phyloP scores from a whole-genome alignment of 2,329 filamentous ascomycete genomes.

The Didymella lethalis region DNA sequence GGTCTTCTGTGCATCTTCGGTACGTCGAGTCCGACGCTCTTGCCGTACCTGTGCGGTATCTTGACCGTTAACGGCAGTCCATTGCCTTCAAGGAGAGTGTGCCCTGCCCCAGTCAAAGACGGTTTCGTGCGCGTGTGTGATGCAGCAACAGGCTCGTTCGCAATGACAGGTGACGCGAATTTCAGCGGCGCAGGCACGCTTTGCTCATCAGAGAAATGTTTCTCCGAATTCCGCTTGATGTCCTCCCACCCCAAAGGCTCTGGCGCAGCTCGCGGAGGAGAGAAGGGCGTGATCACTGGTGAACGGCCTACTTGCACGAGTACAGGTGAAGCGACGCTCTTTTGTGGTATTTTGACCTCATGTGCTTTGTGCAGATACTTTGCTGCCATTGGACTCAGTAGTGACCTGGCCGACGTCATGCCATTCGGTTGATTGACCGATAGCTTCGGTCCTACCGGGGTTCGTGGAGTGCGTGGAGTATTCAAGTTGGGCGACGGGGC shows the following conservation, averaged over 20 bases:
- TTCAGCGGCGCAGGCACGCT: conserved; percentile 21
- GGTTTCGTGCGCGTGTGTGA: conserved; percentile 27
- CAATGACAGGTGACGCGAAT: conserved; percentile 15
- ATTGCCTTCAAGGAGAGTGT: conserved; percentile 25
- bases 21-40: conserved; percentile 30
- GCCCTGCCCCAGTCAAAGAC: conserved; percentile 28
- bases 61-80: conserved; percentile 36
- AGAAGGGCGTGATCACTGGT: conserved; percentile 16
- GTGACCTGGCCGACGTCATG: conserved; percentile 12
- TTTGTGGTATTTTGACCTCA: conserved; percentile 18
- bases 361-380: conserved; percentile 18
- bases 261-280: conserved; percentile 19
- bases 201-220: conserved; percentile 12
- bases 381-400: conserved; percentile 16
- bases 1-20: conserved; percentile 21
- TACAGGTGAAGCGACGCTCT: conserved; percentile 16
- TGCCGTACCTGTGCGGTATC: conserved; percentile 26
- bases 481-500: conserved; percentile 33
- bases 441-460: conserved; percentile 19
- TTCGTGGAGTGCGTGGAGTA: conserved; percentile 32
- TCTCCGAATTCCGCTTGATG: conserved; percentile 32
- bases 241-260: conserved; percentile 42
- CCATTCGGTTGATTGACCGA: conserved; percentile 15
- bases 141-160: conserved; percentile 25
- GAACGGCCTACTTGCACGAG: conserved; percentile 17